phyloP scores from a whole-genome alignment of 1,284 basidiomycete species.

The Athelia sp. region DNA sequence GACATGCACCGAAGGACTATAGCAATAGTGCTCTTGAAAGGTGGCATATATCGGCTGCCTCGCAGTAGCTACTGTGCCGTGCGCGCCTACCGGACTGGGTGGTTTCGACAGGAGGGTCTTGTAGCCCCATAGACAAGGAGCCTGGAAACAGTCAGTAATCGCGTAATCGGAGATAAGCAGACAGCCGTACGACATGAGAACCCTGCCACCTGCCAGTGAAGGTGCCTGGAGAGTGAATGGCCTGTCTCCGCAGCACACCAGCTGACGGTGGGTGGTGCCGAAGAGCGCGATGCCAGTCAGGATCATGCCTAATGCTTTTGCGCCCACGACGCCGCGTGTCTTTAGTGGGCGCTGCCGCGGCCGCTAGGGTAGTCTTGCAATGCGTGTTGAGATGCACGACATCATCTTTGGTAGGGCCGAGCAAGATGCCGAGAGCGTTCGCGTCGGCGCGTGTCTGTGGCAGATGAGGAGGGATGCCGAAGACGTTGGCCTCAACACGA shows the following conservation, averaged over 20 bases:
- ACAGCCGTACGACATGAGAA: conserved; percentile 14
- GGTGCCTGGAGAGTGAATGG: conserved; percentile 33
- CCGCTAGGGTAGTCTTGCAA: conserved; percentile 35
- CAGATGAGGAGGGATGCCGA: conserved; percentile 33
- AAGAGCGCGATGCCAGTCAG: conserved; percentile 23
- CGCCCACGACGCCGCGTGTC: conserved; percentile 17
- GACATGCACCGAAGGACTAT: conserved; percentile 21
- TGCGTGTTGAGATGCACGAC: conserved; percentile 34
- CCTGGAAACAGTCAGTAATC: conserved; percentile 12
- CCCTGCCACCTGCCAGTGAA: conserved; percentile 44
- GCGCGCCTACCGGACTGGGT: neutral
- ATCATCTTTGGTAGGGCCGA: conserved; percentile 39
- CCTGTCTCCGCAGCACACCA: conserved; percentile 1
- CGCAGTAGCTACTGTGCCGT: neutral
- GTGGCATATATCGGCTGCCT: conserved; percentile 36
- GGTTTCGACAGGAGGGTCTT: neutral
- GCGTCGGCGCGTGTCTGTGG: conserved; percentile 19
- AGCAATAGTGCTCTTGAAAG: conserved; percentile 40
- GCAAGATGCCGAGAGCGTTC: conserved; percentile 16
- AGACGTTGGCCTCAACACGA: conserved; percentile 29
- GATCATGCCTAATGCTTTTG: conserved; percentile 26
- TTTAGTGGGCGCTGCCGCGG: conserved; percentile 12
- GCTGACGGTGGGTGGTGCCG: neutral
- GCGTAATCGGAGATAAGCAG: neutral
- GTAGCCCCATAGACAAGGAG: conserved; percentile 30